Evolutionary conservation across 176 grass and related monocot genomes (phyloP), one percentile per base, ranked within the genome.

Genomic region (Aegilops speltoides): DNA sequence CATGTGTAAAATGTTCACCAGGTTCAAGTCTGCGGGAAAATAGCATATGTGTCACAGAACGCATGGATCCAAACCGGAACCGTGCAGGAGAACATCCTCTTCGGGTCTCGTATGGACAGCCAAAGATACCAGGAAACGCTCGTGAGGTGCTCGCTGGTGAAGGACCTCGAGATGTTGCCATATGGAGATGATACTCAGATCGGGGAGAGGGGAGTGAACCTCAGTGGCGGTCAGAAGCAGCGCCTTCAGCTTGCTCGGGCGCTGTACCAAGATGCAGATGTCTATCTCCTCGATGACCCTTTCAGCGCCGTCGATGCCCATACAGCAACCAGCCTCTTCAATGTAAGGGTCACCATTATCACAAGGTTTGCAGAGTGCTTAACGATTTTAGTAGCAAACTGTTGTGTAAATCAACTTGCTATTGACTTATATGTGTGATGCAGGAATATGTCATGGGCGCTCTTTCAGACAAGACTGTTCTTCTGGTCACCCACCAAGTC

Each of bases 221-320:
- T 98, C 10, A 95, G 95, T 45, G 95, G 95, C 12, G 95, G 95
- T 20, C 95, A 98, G 88, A 98, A 98, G 81, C 95, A 98, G 66
- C 89, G 95, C 29, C 71, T 95, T 83, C 95, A 98, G 86, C 85
- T 95, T 69, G 95, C 95, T 71, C 93, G 95, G 80, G 93, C 95
- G 36, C 62, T 98, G 29, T 98, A 98, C 77, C 89, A 93, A 86
- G 79, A 95, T 78, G 89, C 93, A 19, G 93, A 98, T 45, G 83
- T 92, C 32, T 98, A 98, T 89, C 85, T 98, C 23, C 89, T 98
- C 65, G 93, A 98, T 75, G 91, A 98, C 40, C 95, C 95, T 78
- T 98, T 98, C 84, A 98, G 95, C 85, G 95, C 95, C 16, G 93
- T 98, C n/a, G 95, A 98, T 92, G 93, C 95, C 10, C 91, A 95